phyloP scores from a whole-genome alignment of 805 yeast genomes.

The Metschnikowia chrysomelidarum region DNA sequence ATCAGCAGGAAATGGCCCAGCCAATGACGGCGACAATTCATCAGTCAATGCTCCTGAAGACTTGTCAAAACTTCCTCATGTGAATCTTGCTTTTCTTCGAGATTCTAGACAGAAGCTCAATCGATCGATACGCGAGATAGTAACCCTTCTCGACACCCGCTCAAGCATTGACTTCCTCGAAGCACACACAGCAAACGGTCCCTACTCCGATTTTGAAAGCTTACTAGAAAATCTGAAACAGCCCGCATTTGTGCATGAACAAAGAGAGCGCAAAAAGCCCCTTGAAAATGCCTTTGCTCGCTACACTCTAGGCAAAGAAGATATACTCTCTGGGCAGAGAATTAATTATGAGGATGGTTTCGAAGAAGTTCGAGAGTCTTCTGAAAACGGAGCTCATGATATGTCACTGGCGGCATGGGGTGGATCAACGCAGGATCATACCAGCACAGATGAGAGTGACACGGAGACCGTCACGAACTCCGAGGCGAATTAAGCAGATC shows the following conservation, averaged over 20 bases:
- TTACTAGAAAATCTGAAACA: slow-evolving; percentile 12
- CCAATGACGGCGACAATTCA: no score
- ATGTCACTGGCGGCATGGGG: neutral
- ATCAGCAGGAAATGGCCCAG: no score
- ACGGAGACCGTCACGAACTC: slow-evolving; percentile 19
- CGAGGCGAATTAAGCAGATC: slow-evolving; percentile 10
- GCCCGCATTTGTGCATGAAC: slow-evolving; percentile 3
- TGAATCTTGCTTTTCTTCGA: slow-evolving; percentile 17
- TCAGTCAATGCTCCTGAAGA: no score
- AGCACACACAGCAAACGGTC: slow-evolving; percentile 3
- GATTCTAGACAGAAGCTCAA: slow-evolving; percentile 17
- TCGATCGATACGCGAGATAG: slow-evolving; percentile 15
- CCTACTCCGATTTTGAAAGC: slow-evolving; percentile 10
- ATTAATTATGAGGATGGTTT: no score
- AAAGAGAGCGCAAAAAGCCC: neutral
- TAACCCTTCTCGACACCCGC: slow-evolving; percentile 19
- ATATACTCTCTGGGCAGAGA: slow-evolving; percentile 11
- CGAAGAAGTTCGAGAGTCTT: no score
- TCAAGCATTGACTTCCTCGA: slow-evolving; percentile 7
- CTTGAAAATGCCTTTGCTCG: slow-evolving; percentile 13
- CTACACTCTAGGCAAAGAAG: slow-evolving; percentile 17
- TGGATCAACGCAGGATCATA: neutral
- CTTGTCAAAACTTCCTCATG: slow-evolving; percentile 17
- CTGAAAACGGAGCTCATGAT: slow-evolving; percentile 2
- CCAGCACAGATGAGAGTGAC: slow-evolving; percentile 14